Conservation (phyloP, 108 stramenopile genomes). For the Cyclotella cryptica region DNA sequence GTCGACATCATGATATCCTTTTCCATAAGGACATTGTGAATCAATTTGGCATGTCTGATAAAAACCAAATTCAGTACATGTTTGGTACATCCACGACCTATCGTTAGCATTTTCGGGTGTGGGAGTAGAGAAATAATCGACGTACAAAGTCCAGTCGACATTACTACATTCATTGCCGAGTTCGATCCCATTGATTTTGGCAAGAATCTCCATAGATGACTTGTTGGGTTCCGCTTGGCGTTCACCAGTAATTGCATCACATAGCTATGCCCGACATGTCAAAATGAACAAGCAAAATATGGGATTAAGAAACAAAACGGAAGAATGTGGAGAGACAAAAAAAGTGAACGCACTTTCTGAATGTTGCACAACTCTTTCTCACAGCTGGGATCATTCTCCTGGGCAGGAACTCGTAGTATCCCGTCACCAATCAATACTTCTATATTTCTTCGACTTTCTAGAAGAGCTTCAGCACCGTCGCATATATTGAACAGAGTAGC, state of each 20-base stretch:
- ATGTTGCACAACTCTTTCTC: constrained; percentile 79
- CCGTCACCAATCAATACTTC: constrained; percentile 85
- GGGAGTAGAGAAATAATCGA: constrained; percentile 47
- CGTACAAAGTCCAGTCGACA: constrained; percentile 46
- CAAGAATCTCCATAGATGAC: constrained; percentile 60
- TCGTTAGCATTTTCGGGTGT: constrained; percentile 37
- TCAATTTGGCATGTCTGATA: constrained; percentile 90
- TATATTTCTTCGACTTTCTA: constrained; percentile 56
- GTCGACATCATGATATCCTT: constrained; percentile 73
- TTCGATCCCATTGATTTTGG: constrained; percentile 39
- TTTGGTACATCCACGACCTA: constrained; percentile 92
- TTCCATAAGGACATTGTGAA: constrained; percentile 83
- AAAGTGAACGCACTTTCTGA: constrained; percentile 29
- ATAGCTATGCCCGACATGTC: too few relatives aligned
- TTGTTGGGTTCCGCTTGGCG: constrained; percentile 20
- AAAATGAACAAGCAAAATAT: constrained; percentile 6
- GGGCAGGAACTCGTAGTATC: constrained; percentile 76
- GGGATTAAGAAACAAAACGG: not conserved
- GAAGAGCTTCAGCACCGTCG: constrained; percentile 52
- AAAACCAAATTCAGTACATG: constrained; percentile 96
- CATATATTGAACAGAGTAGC: constrained; percentile 81
- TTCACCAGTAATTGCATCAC: constrained; percentile 27
- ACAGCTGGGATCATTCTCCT: constrained; percentile 91
- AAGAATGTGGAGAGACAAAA: not conserved
- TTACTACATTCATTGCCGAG: constrained; percentile 40